These are phyloP conservation scores for Fraxinus albicans DNA, from an alignment of 305 asterid species.

Conservation along the genomic window DNA sequence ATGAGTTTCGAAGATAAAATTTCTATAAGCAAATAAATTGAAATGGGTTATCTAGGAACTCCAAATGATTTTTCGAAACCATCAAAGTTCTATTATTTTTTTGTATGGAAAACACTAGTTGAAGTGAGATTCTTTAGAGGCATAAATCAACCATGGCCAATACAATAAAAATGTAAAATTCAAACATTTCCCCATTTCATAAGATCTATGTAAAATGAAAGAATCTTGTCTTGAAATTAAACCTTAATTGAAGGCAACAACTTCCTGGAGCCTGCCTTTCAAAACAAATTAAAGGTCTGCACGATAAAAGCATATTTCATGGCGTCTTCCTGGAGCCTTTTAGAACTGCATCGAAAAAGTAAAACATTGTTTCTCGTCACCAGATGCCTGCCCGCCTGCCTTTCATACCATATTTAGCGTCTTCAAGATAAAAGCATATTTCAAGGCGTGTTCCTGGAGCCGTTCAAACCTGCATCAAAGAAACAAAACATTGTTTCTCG, in stretches of 20 bases:
- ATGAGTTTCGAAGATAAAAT: not conserved
- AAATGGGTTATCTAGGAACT: not conserved
- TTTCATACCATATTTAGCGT: constrained; percentile 52
- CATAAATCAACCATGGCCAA: not conserved
- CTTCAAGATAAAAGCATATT: constrained; percentile 65
- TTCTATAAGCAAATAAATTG: not conserved
- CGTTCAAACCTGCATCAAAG: constrained; percentile 68
- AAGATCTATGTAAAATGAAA: not conserved
- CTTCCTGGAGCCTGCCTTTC: constrained; percentile 62
- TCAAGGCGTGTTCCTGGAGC: constrained; percentile 92
- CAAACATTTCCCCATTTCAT: not conserved
- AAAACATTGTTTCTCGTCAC: not conserved
- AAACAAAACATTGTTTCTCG: constrained; percentile 4
- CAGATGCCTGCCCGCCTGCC: not conserved
- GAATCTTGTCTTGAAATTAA: constrained; percentile 23
- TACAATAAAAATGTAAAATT: not conserved
- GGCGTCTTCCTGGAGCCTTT: constrained; percentile 87
- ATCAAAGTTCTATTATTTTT: not conserved
- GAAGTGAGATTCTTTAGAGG: not conserved
- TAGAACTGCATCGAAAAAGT: constrained; percentile 53
- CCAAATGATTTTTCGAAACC: not conserved
- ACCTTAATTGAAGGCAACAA: constrained; percentile 72
- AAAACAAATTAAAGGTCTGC: constrained; percentile 62
- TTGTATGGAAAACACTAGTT: not conserved
- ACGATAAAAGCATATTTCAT: constrained; percentile 62